A percentile compares a stretch with the other conserved stretches of the same genome.
Conservation (phyloP, 1,139 yeast species). For the Pichia sp. region DNA sequence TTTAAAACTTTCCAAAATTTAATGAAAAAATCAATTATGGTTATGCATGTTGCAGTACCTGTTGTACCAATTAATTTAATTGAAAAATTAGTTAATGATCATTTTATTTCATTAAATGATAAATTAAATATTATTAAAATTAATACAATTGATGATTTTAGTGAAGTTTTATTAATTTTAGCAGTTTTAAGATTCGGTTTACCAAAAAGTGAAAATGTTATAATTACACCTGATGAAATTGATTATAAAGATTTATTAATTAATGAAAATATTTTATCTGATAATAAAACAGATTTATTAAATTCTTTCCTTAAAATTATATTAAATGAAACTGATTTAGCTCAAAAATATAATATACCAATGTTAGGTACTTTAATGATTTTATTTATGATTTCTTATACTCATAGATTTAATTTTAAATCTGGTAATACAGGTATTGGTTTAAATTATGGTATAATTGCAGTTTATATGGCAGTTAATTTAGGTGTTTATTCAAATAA, state of each 20-base stretch:
- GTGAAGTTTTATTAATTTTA: slow-evolving; percentile 21
- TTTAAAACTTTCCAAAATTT: slow-evolving; percentile 10
- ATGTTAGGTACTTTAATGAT: slow-evolving; percentile 17
- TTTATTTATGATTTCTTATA: slow-evolving; percentile 19
- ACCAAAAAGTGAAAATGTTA: slow-evolving; percentile 6
- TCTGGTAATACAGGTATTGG: slow-evolving; percentile 19
- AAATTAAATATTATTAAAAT: slow-evolving; percentile 13
- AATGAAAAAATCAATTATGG: slow-evolving; percentile 2
- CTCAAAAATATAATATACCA: slow-evolving; percentile 18
- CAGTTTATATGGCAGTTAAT: slow-evolving; percentile 21
- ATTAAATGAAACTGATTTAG: slow-evolving; percentile 17
- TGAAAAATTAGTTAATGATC: slow-evolving; percentile 7
- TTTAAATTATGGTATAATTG: slow-evolving; percentile 15
- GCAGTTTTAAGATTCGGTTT: slow-evolving; percentile 17
- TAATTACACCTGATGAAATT: slow-evolving; percentile 6
- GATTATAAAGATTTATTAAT: slow-evolving; percentile 9
- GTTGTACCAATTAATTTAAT: slow-evolving; percentile 17
- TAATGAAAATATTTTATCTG: slow-evolving; percentile 10
- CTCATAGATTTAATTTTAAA: slow-evolving; percentile 18
- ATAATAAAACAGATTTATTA: slow-evolving; percentile 20
- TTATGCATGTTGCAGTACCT: slow-evolving; percentile 9
- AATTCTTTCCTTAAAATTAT: slow-evolving; percentile 17
- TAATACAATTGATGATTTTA: slow-evolving; percentile 17
- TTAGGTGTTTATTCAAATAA: slow-evolving; percentile 20
- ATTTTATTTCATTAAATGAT: slow-evolving; percentile 9